Conservation (phyloP, 305 asterid species). For the Fraxinus greggii region DNA sequence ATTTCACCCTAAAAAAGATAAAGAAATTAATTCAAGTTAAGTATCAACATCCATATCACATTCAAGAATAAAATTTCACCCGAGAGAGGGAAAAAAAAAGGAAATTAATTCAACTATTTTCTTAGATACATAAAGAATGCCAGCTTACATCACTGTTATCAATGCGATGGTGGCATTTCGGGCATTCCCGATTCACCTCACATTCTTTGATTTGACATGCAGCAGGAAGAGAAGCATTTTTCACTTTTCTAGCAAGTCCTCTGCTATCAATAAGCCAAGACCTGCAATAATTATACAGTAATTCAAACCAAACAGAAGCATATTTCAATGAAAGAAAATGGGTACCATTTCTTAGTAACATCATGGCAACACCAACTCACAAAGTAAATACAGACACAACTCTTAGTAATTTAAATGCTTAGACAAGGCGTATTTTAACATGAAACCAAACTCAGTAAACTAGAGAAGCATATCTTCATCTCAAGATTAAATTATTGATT, state of each 20-base stretch:
- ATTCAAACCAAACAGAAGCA: background rate
- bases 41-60: background rate
- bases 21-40: background rate
- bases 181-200: constrained; percentile 72
- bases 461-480: background rate
- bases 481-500: background rate
- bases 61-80: too few relatives aligned
- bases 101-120: background rate
- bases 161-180: constrained; percentile 55
- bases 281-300: constrained; percentile 39
- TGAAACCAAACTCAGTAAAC: background rate
- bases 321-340: constrained; percentile 1
- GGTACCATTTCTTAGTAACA: constrained; percentile 14
- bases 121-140: background rate
- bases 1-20: background rate
- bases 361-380: background rate
- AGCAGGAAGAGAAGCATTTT: constrained; percentile 56
- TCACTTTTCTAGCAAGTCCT: constrained; percentile 75
- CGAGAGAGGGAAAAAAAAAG: too few relatives aligned
- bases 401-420: background rate
- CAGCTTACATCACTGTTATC: constrained; percentile 76
- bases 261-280: constrained; percentile 72
- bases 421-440: background rate
- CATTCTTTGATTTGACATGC: constrained; percentile 63
- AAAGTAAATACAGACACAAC: background rate